phyloP scores from a whole-genome alignment of 2,329 filamentous ascomycete species.

The Phialophora tarda region DNA sequence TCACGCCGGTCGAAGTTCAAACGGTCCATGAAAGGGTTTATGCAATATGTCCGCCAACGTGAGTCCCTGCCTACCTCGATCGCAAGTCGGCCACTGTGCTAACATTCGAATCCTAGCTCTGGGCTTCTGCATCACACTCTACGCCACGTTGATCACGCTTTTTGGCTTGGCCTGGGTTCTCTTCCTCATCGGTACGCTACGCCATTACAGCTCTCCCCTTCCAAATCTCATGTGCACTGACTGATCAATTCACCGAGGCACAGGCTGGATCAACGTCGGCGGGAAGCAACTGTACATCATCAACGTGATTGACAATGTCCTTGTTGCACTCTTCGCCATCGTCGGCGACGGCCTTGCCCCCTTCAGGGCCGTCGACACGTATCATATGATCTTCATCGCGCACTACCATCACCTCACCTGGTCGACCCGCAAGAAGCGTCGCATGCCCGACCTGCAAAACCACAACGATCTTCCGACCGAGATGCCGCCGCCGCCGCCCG shows the following conservation, averaged over 20 bases:
- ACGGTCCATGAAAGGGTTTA: slow-evolving; percentile 19
- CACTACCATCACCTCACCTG: slow-evolving; percentile 17
- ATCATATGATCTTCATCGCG: slow-evolving; percentile 18
- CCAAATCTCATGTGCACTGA: not conserved
- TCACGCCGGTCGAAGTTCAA: slow-evolving; percentile 19
- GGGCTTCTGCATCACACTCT: slow-evolving; percentile 20
- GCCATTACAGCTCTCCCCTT: not conserved
- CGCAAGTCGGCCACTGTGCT: not conserved
- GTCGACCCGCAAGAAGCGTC: slow-evolving; percentile 10
- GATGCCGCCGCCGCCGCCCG: slow-evolving; percentile 16
- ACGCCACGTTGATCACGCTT: slow-evolving; percentile 14
- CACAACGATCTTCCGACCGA: slow-evolving; percentile 15
- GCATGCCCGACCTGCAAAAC: slow-evolving; percentile 11
- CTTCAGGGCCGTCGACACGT: slow-evolving; percentile 17
- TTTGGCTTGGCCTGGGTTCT: slow-evolving; percentile 21
- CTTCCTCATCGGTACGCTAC: slow-evolving; percentile 21
- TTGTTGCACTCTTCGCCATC: slow-evolving; percentile 19
- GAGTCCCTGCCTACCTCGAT: not conserved
- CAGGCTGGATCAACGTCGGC: slow-evolving; percentile 19
- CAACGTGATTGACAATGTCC: slow-evolving; percentile 19
- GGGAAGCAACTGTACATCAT: slow-evolving; percentile 18
- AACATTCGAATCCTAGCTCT: slow-evolving; percentile 9
- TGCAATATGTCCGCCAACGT: slow-evolving; percentile 20
- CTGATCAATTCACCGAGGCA: not conserved
- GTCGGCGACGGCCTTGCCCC: slow-evolving; percentile 18